A percentile compares a stretch with the other conserved stretches of the same genome.
These are phyloP conservation scores for Saraca asoca DNA, from an alignment of 331 rosid species.

Conservation along the genomic window DNA sequence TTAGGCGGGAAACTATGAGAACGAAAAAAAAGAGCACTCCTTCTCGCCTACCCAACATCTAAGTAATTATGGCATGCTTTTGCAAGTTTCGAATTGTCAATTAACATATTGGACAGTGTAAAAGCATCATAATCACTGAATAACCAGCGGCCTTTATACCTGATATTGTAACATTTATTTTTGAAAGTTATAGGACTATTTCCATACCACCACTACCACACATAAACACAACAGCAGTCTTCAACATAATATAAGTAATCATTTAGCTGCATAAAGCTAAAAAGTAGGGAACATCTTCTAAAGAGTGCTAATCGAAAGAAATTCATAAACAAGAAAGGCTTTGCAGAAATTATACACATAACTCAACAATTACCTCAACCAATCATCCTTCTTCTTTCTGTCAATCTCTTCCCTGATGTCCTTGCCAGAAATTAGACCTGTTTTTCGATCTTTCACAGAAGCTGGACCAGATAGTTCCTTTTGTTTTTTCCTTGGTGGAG, in stretches of 20 bases:
- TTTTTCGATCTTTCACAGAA: conserved; percentile 51
- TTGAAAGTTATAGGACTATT: conserved; percentile 15
- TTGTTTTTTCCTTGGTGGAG: conserved; percentile 66
- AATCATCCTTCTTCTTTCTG: conserved; percentile 63
- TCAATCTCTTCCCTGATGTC: conserved; percentile 76
- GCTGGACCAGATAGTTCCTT: conserved; percentile 42
- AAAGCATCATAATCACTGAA: not conserved
- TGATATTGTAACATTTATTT: conserved; percentile 10
- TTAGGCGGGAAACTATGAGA: not conserved
- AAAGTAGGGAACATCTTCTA: not conserved
- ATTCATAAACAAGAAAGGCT: conserved; percentile 8
- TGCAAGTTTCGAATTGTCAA: not conserved
- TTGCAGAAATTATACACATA: conserved; percentile 22
- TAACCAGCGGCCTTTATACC: not conserved
- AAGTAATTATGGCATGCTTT: not conserved
- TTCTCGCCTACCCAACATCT: not conserved
- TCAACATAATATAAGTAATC: not conserved
- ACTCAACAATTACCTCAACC: conserved; percentile 52
- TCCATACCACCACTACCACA: conserved; percentile 17
- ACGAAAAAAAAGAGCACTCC: not conserved
- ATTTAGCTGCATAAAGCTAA: not conserved
- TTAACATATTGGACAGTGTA: not conserved
- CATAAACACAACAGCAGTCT: not conserved
- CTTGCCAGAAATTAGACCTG: conserved; percentile 73
- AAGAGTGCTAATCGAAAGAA: not conserved